Evolutionary conservation across 2,329 filamentous ascomycete genomes (phyloP).

Genomic region (Fonsecaea nubica): DNA sequence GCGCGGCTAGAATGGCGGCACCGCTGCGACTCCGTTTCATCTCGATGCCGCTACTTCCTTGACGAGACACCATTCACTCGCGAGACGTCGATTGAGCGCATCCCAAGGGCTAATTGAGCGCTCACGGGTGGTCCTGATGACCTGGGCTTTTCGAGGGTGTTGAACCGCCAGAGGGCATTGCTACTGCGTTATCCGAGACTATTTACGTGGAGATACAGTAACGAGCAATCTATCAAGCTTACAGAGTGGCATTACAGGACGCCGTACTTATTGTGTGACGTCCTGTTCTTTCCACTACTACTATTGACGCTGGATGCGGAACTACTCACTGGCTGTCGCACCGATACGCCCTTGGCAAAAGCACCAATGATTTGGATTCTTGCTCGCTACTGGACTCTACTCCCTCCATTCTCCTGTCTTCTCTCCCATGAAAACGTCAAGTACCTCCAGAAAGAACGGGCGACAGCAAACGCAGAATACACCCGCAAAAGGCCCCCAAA

Average conservation of each 20-base stretch:
- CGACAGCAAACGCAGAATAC: conserved; percentile 70
- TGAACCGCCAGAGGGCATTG: background rate
- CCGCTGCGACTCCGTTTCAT: too few species aligned
- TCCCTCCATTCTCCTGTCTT: too few species aligned
- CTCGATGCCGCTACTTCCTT: too few species aligned
- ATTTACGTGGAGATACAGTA: background rate
- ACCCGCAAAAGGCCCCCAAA: conserved; percentile 63
- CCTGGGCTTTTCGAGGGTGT: background rate
- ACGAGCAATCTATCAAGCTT: background rate
- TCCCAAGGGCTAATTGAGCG: background rate
- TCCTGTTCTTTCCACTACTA: too few species aligned
- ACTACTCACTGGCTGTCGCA: too few species aligned
- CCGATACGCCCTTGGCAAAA: too few species aligned
- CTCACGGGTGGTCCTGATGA: background rate
- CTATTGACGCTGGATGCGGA: too few species aligned
- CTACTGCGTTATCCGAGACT: background rate
- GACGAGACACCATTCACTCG: background rate
- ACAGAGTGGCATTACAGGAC: background rate
- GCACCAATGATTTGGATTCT: too few species aligned
- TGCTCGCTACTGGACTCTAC: too few species aligned
- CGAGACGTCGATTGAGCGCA: background rate
- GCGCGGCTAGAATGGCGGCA: too few species aligned
- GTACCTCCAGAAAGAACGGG: conserved; percentile 88
- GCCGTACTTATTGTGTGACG: background rate
- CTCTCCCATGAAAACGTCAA: conserved; percentile 88